A percentile compares a stretch with the other conserved stretches of the same genome.
These are phyloP conservation scores for Hygrocybe coccinea DNA, from an alignment of 768 basidiomycete species.

Conservation along the genomic window DNA sequence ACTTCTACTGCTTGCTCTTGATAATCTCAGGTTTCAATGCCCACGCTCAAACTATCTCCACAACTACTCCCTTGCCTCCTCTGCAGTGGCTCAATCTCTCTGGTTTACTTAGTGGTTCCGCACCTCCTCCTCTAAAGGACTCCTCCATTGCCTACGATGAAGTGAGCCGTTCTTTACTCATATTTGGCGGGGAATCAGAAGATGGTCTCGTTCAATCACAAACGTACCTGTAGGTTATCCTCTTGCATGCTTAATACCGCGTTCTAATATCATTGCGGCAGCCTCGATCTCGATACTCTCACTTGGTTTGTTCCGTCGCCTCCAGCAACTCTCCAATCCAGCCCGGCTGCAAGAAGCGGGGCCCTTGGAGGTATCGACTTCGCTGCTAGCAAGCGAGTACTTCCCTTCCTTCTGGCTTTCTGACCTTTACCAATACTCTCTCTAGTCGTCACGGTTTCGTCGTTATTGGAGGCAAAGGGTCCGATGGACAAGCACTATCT, in stretches of 20 bases:
- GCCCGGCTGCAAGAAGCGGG: conserved; percentile 60
- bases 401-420: background rate
- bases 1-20: conserved; percentile 23
- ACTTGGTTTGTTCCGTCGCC: conserved; percentile 57
- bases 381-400: conserved; percentile 76
- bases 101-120: conserved; percentile 46
- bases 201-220: conserved; percentile 56
- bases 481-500: conserved; percentile 47
- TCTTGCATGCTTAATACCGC: conserved; percentile 3
- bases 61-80: conserved; percentile 52
- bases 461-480: conserved; percentile 64
- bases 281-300: conserved; percentile 58
- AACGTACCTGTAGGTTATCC: conserved; percentile 57
- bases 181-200: conserved; percentile 73
- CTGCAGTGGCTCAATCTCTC: conserved; percentile 76
- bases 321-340: conserved; percentile 40
- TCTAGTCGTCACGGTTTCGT: conserved; percentile 68
- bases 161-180: conserved; percentile 51
- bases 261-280: conserved; percentile 24
- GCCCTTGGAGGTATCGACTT: conserved; percentile 64
- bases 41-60: conserved; percentile 47
- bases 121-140: conserved; percentile 64
- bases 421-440: conserved; percentile 13
- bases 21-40: conserved; percentile 15
- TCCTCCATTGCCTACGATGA: conserved; percentile 64